These are phyloP conservation scores for Coemansia sp. DNA, from an alignment of 192 early-diverging fungal genomes.

Conservation along the genomic window DNA sequence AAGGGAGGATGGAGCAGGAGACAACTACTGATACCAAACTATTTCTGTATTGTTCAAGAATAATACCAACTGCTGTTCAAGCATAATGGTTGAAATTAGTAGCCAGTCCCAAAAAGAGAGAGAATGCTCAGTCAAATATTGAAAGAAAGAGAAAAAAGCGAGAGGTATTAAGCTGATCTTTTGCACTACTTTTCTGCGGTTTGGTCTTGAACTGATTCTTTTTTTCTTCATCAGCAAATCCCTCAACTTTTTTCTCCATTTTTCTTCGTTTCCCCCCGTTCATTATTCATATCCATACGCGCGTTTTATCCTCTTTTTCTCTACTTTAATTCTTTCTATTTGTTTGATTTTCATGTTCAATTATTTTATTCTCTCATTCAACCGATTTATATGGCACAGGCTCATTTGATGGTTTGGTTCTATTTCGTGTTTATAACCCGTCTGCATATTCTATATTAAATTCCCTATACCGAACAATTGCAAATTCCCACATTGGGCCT, in stretches of 20 bases:
- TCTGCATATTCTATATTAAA: not conserved
- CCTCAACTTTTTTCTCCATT: not conserved
- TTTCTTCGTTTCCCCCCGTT: not conserved
- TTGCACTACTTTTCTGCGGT: too few relatives aligned
- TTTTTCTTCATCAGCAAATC: too few relatives aligned
- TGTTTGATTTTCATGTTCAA: not conserved
- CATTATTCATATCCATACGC: not conserved
- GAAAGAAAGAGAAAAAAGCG: conserved; percentile 8
- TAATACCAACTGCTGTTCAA: too few relatives aligned
- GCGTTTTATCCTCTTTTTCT: conserved; percentile 7
- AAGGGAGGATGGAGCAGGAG: conserved; percentile 29
- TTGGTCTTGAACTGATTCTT: too few relatives aligned
- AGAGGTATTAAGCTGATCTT: too few relatives aligned
- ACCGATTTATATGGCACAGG: not conserved
- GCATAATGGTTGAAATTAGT: too few relatives aligned
- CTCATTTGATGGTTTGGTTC: not conserved
- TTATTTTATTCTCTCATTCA: not conserved
- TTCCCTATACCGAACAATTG: too few relatives aligned
- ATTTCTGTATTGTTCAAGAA: not conserved
- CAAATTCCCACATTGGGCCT: too few relatives aligned
- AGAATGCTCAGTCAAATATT: not conserved
- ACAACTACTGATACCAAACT: conserved; percentile 21
- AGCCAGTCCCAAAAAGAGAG: too few relatives aligned
- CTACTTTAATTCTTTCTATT: not conserved
- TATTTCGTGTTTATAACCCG: not conserved